Evolutionary conservation across 2,329 filamentous ascomycete genomes (phyloP), one percentile per base, ranked within the genome.

Genomic region (Arthrobotrys entomopaga): DNA sequence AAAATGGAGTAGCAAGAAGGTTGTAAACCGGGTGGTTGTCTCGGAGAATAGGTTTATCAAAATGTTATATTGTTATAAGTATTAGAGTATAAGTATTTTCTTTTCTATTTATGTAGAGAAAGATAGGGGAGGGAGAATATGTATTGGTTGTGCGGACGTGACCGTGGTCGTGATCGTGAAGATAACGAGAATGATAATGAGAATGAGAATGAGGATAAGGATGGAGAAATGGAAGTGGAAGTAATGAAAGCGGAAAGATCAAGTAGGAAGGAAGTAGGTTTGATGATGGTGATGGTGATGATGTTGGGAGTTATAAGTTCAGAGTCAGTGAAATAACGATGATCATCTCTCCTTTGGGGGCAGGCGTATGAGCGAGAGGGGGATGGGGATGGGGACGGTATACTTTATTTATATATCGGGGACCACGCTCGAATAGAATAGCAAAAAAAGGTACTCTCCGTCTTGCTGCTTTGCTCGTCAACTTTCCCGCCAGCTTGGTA

Each of bases 271-370:
- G 1, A 10, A n/a, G n/a, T n/a, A n/a, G n/a, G n/a, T n/a, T n/a
- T n/a, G n/a, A n/a, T n/a, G n/a, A n/a, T n/a, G n/a, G n/a, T n/a
- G n/a, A n/a, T n/a, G n/a, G n/a, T n/a, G n/a, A n/a, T n/a, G n/a
- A n/a, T n/a, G n/a, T n/a, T n/a, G n/a, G n/a, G n/a, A n/a, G n/a
- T n/a, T n/a, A n/a, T n/a, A n/a, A 15, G 58, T 52, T 70, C 46
- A 63, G 66, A n/a, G n/a, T n/a, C n/a, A n/a, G n/a, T n/a, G 22
- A 59, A 42, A 38, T 22, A 13, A 64, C 49, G 69, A 73, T 73
- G 69, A 73, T 73, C 69, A 73, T 73, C 54, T 49, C 69, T 73
- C 38, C 24, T 73, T 73, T 66, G 50, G 52, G 69, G 69, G 29
- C 29, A 54, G 67, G 57, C 65, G 65, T 65, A 61, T 60, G 69